phyloP scores from a whole-genome alignment of 139 green algal genomes.

The Volvox reticuliferus region DNA sequence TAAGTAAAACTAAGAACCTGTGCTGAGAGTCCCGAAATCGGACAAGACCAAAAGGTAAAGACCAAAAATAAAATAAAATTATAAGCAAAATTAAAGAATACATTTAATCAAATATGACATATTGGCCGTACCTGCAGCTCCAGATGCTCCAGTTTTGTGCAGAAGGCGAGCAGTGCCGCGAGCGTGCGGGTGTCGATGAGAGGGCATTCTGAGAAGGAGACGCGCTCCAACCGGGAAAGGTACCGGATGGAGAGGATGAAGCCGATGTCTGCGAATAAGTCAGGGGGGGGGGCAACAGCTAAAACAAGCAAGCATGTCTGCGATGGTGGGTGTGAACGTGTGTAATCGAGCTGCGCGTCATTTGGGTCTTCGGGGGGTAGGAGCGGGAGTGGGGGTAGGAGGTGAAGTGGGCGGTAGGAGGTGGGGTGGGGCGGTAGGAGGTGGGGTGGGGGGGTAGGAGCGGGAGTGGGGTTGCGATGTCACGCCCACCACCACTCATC shows the following conservation, averaged over 20 bases:
- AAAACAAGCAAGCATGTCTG: too few relatives aligned
- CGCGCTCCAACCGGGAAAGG: constrained; percentile 16
- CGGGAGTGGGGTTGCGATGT: too few relatives aligned
- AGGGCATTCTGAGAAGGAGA: constrained; percentile 34
- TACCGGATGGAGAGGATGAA: constrained; percentile 45
- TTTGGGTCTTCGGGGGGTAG: too few relatives aligned
- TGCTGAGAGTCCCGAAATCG: too few relatives aligned
- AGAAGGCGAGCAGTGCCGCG: constrained; percentile 45
- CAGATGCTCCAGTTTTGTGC: constrained; percentile 3
- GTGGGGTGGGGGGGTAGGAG: not conserved
- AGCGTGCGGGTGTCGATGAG: constrained; percentile 34
- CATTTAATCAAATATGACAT: too few relatives aligned
- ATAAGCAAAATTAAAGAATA: too few relatives aligned
- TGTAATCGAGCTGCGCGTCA: too few relatives aligned
- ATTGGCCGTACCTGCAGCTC: constrained; percentile 30
- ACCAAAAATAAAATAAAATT: too few relatives aligned
- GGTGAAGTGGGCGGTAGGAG: not conserved
- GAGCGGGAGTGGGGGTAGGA: not conserved
- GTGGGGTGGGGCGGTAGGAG: not conserved
- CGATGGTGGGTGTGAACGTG: too few relatives aligned
- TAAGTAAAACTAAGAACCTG: too few relatives aligned
- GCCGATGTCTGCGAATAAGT: constrained; percentile 32
- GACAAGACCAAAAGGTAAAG: too few relatives aligned
- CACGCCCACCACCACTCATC: too few relatives aligned
- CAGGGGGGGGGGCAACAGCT: not conserved